Evolutionary conservation across 164 flowering plant genomes (phyloP), one percentile per base, ranked within the genome.

Genomic region (Annona cherimola): DNA sequence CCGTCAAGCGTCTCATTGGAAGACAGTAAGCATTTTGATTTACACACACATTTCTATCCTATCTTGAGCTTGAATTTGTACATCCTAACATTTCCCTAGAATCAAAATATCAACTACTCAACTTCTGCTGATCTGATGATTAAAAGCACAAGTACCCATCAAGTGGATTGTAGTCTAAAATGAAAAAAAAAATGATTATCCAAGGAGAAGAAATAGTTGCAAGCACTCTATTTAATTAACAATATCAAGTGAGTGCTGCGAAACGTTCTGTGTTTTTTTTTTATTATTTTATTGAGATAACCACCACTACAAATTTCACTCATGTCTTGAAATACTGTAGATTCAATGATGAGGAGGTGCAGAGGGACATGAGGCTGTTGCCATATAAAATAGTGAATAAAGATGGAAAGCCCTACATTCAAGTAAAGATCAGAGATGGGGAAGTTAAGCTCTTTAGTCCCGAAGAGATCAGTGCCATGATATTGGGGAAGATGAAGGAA

Each of bases 331-430:
- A 14, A 54, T 11, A 5, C 14, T 67, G 12, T 40, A 84, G 85
- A 70, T 86, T 80, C 72, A 78, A 81, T 66, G 89, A 84, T 74
- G 71, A 74, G 9, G 89, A 84, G 79, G 86, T 86, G 20, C 86
- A 83, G 72, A 83, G 79, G 50, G 84, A 81, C 57, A 70, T 77
- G 0, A 84, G 83, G 79, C 79, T 74, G 63, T 70, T 84, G 16
- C 86, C 87, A 40, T 83, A 26, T 26, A 26, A 26, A 26, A 26
- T 26, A 26, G 35, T 26, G 35, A 26, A 26, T 26, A 26, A 26
- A 80, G 86, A 83, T n/a, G 86, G 86, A n/a, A 84, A 83, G 79
- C 85, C 90, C 4, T 84, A 86, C 61, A 76, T 84, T 6, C 80
- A 86, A 67, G 86, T 86, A 71, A 81, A 80, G 69, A 70, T 84